phyloP scores from a whole-genome alignment of 2,329 filamentous ascomycete species.

The Phialophora expanda region DNA sequence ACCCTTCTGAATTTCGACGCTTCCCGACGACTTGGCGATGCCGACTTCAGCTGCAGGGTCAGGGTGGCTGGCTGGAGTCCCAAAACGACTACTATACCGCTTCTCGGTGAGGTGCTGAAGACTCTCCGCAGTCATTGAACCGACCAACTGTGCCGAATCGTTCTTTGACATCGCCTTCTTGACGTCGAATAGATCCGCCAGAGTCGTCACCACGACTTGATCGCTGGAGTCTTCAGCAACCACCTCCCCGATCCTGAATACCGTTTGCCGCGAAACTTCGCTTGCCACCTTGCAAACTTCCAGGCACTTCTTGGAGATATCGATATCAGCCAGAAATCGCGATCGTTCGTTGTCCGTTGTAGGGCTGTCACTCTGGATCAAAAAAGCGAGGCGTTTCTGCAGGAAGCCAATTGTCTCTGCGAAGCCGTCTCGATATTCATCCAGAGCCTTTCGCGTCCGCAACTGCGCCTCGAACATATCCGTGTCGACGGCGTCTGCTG shows the following conservation, averaged over 20 bases:
- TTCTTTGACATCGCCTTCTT: constrained; percentile 46
- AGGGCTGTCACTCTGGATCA: constrained; percentile 34
- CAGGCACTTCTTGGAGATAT: constrained; percentile 47
- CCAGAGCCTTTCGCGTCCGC: constrained; percentile 43
- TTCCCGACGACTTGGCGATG: constrained; percentile 3
- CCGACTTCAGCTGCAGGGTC: constrained; percentile 2
- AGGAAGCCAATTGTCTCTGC: constrained; percentile 44
- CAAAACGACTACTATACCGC: constrained; percentile 36
- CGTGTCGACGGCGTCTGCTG: neutral
- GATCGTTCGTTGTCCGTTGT: constrained; percentile 40
- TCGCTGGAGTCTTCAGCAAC: constrained; percentile 48
- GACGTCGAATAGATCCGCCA: constrained; percentile 52
- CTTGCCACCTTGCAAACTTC: constrained; percentile 48
- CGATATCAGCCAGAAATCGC: constrained; percentile 46
- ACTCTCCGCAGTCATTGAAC: constrained; percentile 45
- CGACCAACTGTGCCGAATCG: constrained; percentile 47
- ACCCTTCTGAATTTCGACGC: constrained; percentile 27
- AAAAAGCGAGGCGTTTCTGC: constrained; percentile 43
- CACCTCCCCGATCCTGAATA: constrained; percentile 47
- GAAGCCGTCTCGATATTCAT: constrained; percentile 45
- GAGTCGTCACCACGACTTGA: constrained; percentile 38
- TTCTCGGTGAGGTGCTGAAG: constrained; percentile 39
- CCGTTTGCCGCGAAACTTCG: constrained; percentile 44
- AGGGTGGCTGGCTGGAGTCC: constrained; percentile 10
- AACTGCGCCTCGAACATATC: constrained; percentile 44